Evolutionary conservation across 2,329 filamentous ascomycete species (phyloP), one percentile per base, ranked within the genome.

Genomic region (Chaetothyriales sp.): DNA sequence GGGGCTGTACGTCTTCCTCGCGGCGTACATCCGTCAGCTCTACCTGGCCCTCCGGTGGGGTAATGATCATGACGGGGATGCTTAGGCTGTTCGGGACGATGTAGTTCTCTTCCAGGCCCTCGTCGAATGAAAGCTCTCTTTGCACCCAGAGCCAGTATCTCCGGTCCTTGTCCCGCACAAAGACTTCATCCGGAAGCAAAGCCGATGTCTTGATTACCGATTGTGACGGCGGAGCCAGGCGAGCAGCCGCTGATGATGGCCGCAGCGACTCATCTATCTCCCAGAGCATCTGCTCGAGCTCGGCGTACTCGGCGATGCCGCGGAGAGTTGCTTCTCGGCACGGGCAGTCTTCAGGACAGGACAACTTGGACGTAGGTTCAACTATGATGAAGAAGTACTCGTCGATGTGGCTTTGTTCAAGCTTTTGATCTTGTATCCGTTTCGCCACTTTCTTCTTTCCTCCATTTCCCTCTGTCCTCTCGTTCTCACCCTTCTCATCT

Each of bases 31-130:
- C 33, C 22, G 22, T 25, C 22, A 47, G 44, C 28, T 54, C 20
- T 15, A 13, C 37, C 18, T 54, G 29, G 1, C 45, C 52, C 5
- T 48, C 52, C 1, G 52, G 52, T 4, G 52, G 48, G 6, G 52
- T 54, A 19, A 54, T 51, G 19, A 46, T 18, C 6, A 54, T 51
- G 19, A 40, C 44, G 1, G 52, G 52, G 28, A 54, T 54, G 15
- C 46, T 22, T n/a, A 45, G 20, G 18, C 48, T 49, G 20, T 37
- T 20, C 19, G 48, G 52, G 43, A 54, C 48, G 20, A 54, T 54
- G 43, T 54, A 54, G 25, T 54, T 54, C 45, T 54, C 52, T 7
- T 49, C 52, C n/a, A 51, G 45, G n/a, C 8, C n/a, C 18, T 54
- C 52, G 6, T 49, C 52, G 28, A 47, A 40, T 20, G 48, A 29